Percentiles rank a stretch among this genome's conserved stretches.
These are phyloP conservation scores for Pythium aphanidermatum DNA, from an alignment of 352 stramenopile genomes.

Conservation along the genomic window DNA sequence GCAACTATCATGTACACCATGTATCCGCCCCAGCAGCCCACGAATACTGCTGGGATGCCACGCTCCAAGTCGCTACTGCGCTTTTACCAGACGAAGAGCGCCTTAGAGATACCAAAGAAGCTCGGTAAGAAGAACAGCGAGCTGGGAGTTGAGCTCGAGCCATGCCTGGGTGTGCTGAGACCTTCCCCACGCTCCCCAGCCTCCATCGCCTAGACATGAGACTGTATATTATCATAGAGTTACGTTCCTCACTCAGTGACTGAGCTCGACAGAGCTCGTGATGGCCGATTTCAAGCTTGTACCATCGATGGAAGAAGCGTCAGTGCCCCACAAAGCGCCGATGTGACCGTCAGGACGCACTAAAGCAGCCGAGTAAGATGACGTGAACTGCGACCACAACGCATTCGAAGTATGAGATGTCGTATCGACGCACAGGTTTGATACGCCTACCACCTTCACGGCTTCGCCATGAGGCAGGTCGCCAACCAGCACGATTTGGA, in stretches of 20 bases:
- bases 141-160: conserved; percentile 27
- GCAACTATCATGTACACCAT: conserved; percentile 69
- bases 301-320: neutral
- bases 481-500: too few species aligned
- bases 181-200: too few species aligned
- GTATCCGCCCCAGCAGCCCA: conserved; percentile 36
- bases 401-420: conserved; percentile 9
- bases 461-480: too few species aligned
- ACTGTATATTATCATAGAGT: too few species aligned
- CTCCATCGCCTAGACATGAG: too few species aligned
- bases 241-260: too few species aligned
- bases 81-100: conserved; percentile 9
- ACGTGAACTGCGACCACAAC: conserved; percentile 38
- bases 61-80: conserved; percentile 1
- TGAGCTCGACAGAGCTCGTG: too few species aligned
- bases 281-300: conserved; percentile 1
- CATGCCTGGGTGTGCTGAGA: conserved; percentile 24
- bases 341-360: conserved; percentile 81
- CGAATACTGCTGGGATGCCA: neutral
- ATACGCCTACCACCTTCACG: neutral
- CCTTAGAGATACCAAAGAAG: neutral
- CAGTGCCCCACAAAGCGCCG: conserved; percentile 41
- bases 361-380: conserved; percentile 32
- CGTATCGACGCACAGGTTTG: neutral
- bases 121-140: conserved; percentile 31